Conservation (phyloP, 768 basidiomycete genomes). For the Boletus sp. region DNA sequence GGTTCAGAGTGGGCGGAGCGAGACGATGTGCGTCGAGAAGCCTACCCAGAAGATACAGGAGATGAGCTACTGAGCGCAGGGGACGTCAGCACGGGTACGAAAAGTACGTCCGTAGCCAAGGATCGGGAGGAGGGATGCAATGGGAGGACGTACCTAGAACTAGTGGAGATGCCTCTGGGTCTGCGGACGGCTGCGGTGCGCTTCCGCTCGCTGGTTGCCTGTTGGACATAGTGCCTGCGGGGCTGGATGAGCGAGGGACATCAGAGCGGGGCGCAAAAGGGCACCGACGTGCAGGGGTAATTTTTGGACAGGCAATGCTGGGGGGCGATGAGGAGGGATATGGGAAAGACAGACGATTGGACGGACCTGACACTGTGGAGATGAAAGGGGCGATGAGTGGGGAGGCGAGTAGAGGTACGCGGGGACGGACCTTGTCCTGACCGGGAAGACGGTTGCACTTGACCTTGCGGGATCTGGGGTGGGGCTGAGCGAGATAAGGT, state of each 20-base stretch:
- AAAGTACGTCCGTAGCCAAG: conserved; percentile 22
- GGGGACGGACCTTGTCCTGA: conserved; percentile 67
- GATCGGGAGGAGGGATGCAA: conserved; percentile 5
- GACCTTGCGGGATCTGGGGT: conserved; percentile 79
- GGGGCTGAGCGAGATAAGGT: conserved; percentile 1
- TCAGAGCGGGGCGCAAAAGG: conserved; percentile 14
- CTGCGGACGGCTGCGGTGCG: conserved; percentile 58
- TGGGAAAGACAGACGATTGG: conserved; percentile 14
- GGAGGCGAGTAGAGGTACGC: conserved; percentile 4
- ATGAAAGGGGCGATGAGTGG: conserved; percentile 17
- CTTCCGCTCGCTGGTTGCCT: conserved; percentile 84
- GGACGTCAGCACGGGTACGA: conserved; percentile 30
- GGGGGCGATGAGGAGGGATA: conserved; percentile 8
- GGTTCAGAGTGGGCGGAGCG: conserved; percentile 25
- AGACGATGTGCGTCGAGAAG: conserved; percentile 34
- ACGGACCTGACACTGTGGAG: conserved; percentile 63
- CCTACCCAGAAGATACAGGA: conserved; percentile 38
- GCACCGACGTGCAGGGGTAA: conserved; percentile 86
- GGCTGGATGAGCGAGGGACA: conserved; percentile 18
- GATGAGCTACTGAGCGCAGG: conserved; percentile 20
- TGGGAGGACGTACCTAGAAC: conserved; percentile 41
- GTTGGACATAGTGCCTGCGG: conserved; percentile 73
- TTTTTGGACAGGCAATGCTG: conserved; percentile 87
- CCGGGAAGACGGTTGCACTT: conserved; percentile 84
- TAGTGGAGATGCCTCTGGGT: conserved; percentile 60